A percentile compares a stretch with the other conserved stretches of the same genome.
Evolutionary conservation across 2,329 filamentous ascomycete species (phyloP).

Genomic region (Fusarium irregulare): DNA sequence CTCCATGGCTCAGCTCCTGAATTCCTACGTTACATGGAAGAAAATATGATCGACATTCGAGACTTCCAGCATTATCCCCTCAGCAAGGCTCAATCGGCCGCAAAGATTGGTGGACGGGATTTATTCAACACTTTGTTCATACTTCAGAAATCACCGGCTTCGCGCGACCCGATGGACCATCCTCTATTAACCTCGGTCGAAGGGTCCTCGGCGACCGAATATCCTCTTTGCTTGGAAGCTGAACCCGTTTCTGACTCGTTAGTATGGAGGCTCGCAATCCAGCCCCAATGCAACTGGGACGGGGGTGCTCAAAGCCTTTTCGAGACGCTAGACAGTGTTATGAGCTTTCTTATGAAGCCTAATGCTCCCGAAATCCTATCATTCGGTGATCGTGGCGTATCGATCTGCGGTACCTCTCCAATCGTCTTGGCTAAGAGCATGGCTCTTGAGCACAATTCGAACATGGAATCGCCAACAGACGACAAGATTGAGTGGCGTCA

Average conservation of each 20-base stretch:
- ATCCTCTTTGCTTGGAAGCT: slow-evolving; percentile 84
- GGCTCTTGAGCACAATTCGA: not conserved
- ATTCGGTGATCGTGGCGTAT: slow-evolving; percentile 64
- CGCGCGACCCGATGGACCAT: not conserved
- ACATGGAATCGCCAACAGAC: not conserved
- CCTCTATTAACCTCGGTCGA: slow-evolving; percentile 71
- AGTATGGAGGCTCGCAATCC: slow-evolving; percentile 78
- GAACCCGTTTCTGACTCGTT: slow-evolving; percentile 69
- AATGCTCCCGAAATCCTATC: slow-evolving; percentile 64
- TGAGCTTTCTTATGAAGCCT: slow-evolving; percentile 65
- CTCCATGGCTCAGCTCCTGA: slow-evolving; percentile 74
- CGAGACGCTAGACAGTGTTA: slow-evolving; percentile 66
- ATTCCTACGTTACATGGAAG: slow-evolving; percentile 80
- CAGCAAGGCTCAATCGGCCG: slow-evolving; percentile 69
- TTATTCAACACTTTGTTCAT: slow-evolving; percentile 70
- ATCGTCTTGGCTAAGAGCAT: slow-evolving; percentile 11
- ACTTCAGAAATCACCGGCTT: slow-evolving; percentile 56
- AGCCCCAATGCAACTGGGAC: slow-evolving; percentile 63
- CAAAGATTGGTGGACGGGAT: slow-evolving; percentile 49
- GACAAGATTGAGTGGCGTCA: slow-evolving; percentile 49
- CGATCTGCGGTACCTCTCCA: slow-evolving; percentile 72
- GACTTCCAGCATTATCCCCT: slow-evolving; percentile 82
- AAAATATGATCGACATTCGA: slow-evolving; percentile 72
- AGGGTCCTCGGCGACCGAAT: slow-evolving; percentile 78
- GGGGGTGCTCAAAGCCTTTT: slow-evolving; percentile 64